phyloP scores from a whole-genome alignment of 768 basidiomycete species.

The Lentinula raphanica region DNA sequence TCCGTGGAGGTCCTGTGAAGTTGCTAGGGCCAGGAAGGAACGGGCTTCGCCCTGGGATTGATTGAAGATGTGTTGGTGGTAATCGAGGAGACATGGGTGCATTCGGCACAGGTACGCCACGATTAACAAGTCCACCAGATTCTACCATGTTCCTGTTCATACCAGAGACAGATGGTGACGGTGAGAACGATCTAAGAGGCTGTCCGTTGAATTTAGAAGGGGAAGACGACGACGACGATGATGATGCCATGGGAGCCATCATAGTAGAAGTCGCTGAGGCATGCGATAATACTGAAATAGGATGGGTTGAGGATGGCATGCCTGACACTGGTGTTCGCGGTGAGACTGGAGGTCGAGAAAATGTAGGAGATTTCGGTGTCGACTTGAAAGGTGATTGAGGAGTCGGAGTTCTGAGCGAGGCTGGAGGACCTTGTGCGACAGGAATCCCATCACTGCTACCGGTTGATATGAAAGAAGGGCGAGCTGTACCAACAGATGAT shows the following conservation, averaged over 20 bases:
- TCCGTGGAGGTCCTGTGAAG: not conserved
- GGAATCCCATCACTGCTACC: not conserved
- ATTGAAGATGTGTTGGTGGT: not conserved
- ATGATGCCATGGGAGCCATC: not conserved
- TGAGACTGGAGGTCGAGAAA: not conserved
- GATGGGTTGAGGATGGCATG: not conserved
- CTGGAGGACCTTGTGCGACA: not conserved
- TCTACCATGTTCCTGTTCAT: not conserved
- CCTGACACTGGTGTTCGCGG: not conserved
- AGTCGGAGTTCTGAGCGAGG: not conserved
- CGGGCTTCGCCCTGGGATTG: not conserved
- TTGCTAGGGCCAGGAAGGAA: not conserved
- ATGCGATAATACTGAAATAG: not conserved
- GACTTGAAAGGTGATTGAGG: not conserved
- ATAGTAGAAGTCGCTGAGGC: not conserved
- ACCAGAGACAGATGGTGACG: not conserved
- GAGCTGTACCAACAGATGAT: not conserved
- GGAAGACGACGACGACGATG: not conserved
- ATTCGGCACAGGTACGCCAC: not conserved
- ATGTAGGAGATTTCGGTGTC: not conserved
- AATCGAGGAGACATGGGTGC: constrained; percentile 9
- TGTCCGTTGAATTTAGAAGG: not conserved
- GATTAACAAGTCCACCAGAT: not conserved
- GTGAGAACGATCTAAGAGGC: constrained; percentile 1
- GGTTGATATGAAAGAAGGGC: not conserved